Conservation (phyloP, 148 eudicot genomes). For the Polygonum aviculare region DNA sequence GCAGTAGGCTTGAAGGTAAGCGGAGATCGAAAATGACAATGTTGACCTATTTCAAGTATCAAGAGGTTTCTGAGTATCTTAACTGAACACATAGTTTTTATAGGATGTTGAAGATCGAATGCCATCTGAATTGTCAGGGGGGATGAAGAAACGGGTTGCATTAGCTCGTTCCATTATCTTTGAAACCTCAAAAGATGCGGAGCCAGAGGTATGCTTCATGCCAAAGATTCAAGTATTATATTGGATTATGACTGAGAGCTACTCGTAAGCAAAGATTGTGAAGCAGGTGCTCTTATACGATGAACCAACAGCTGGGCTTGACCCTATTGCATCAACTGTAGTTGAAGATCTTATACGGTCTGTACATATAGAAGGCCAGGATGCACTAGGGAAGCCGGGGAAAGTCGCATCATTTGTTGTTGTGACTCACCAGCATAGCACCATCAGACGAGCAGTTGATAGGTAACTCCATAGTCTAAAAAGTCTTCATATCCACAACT, state of each 20-base stretch:
- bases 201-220: constrained; percentile 70
- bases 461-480: constrained; percentile 34
- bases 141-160: constrained; percentile 97
- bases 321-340: constrained; percentile 96
- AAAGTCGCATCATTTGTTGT: constrained; percentile 78
- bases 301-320: constrained; percentile 98
- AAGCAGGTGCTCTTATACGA: constrained; percentile 81
- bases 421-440: constrained; percentile 95
- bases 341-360: constrained; percentile 98
- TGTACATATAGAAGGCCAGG: constrained; percentile 74
- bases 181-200: constrained; percentile 71
- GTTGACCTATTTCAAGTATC: background rate
- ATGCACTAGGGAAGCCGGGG: constrained; percentile 67
- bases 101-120: constrained; percentile 83
- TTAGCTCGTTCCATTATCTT: constrained; percentile 81
- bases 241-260: background rate
- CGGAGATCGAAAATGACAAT: background rate
- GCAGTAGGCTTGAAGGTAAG: constrained; percentile 88
- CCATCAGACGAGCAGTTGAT: constrained; percentile 90
- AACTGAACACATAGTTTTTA: background rate
- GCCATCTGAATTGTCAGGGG: constrained; percentile 95
- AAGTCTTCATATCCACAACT: background rate
- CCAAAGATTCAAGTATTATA: background rate
- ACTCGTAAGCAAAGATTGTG: background rate
- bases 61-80: background rate